Conservation (phyloP, 768 basidiomycete species). For the Phallus indusiatus region DNA sequence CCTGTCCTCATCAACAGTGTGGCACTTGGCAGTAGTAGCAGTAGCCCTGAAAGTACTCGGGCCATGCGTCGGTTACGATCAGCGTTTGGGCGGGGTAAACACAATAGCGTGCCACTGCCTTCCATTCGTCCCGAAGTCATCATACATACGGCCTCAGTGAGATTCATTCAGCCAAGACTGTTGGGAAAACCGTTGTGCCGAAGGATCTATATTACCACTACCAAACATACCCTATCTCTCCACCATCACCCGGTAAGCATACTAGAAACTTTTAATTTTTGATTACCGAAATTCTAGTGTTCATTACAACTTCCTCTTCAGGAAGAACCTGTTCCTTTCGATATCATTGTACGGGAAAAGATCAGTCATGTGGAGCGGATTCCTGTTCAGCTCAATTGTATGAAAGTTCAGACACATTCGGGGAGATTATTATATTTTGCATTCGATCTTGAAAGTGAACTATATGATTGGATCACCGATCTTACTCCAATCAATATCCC, state of each 20-base stretch:
- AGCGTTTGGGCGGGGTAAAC: background rate
- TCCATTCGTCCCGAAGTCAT: background rate
- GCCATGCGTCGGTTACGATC: background rate
- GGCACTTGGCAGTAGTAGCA: too few relatives aligned
- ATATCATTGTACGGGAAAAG: constrained; percentile 1
- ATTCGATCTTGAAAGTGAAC: background rate
- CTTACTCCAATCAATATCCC: background rate
- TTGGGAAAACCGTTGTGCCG: background rate
- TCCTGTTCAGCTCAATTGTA: background rate
- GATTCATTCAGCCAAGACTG: background rate
- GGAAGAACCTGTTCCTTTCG: background rate
- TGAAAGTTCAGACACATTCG: background rate
- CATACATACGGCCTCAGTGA: background rate
- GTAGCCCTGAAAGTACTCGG: background rate
- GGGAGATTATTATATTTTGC: background rate
- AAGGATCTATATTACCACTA: background rate
- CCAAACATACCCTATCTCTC: constrained; percentile 2
- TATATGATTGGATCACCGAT: constrained; percentile 6
- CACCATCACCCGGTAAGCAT: background rate
- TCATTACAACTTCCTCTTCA: background rate
- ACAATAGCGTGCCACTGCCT: background rate
- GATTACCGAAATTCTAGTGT: background rate
- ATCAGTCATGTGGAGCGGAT: background rate
- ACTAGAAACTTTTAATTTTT: background rate
- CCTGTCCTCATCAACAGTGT: too few relatives aligned